These are phyloP conservation scores for Aspergillus melleus DNA, from an alignment of 2,329 filamentous ascomycete species.

Conservation along the genomic window DNA sequence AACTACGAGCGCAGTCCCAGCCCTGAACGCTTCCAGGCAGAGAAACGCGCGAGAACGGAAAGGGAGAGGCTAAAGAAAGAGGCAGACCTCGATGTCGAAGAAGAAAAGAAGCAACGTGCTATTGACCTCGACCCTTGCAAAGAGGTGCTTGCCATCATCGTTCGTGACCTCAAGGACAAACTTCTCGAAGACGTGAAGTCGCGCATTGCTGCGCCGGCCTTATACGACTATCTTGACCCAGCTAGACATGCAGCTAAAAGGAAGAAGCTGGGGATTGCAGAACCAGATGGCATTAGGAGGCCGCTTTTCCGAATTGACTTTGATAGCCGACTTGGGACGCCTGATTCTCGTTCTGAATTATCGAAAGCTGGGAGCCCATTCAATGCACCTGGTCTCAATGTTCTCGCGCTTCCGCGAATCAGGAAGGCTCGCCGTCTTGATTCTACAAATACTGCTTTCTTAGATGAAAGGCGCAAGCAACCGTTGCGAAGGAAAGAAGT, in stretches of 20 bases:
- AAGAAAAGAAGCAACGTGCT: constrained; percentile 84
- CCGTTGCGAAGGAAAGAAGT: constrained; percentile 62
- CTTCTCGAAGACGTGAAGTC: constrained; percentile 85
- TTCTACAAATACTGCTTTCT: constrained; percentile 62
- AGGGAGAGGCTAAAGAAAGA: constrained; percentile 67
- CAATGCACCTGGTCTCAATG: constrained; percentile 49
- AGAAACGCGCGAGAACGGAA: constrained; percentile 63
- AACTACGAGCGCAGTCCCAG: constrained; percentile 57
- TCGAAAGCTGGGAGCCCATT: constrained; percentile 43
- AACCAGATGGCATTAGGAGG: constrained; percentile 62
- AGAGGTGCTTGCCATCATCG: constrained; percentile 77
- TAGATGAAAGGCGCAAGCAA: constrained; percentile 65
- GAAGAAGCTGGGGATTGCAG: constrained; percentile 73
- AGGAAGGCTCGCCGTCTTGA: constrained; percentile 64
- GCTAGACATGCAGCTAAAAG: constrained; percentile 77
- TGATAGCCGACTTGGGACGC: constrained; percentile 65
- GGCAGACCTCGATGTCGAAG: constrained; percentile 78
- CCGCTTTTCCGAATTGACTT: constrained; percentile 56
- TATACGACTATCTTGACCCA: constrained; percentile 82
- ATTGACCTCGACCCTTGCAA: constrained; percentile 86
- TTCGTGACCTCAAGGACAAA: constrained; percentile 80
- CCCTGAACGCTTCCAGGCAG: constrained; percentile 44
- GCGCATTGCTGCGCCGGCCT: constrained; percentile 76
- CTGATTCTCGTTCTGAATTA: constrained; percentile 49
- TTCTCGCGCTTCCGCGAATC: constrained; percentile 71